phyloP scores from a whole-genome alignment of 2,329 filamentous ascomycete genomes.

The Pezicula rhizophila region DNA sequence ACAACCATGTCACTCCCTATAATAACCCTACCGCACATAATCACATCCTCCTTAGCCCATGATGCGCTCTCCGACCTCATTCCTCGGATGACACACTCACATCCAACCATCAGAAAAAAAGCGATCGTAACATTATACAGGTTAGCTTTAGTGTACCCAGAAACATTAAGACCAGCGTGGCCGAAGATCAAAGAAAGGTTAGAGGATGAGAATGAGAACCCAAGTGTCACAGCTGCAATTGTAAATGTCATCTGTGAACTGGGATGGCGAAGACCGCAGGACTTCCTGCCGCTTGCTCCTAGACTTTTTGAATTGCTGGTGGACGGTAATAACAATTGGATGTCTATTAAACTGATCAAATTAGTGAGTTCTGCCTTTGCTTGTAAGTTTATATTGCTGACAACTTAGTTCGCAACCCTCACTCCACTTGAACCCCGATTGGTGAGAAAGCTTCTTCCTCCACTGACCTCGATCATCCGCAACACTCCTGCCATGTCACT shows the following conservation, averaged over 20 bases:
- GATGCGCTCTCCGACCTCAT: slow-evolving; percentile 83
- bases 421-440: slow-evolving; percentile 89
- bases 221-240: slow-evolving; percentile 90
- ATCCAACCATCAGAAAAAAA: slow-evolving; percentile 86
- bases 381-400: slow-evolving; percentile 58
- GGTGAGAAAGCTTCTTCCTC: slow-evolving; percentile 84
- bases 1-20: slow-evolving; percentile 82
- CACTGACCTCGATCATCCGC: slow-evolving; percentile 85
- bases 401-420: slow-evolving; percentile 76
- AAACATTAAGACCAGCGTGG: slow-evolving; percentile 88
- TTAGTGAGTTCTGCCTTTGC: slow-evolving; percentile 51
- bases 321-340: slow-evolving; percentile 95
- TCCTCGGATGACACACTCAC: slow-evolving; percentile 79
- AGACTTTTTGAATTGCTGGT: slow-evolving; percentile 88
- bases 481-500: slow-evolving; percentile 98
- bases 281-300: slow-evolving; percentile 88
- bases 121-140: slow-evolving; percentile 91
- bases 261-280: slow-evolving; percentile 86
- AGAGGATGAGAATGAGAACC: slow-evolving; percentile 83
- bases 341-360: slow-evolving; percentile 99
- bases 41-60: slow-evolving; percentile 85
- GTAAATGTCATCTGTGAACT: slow-evolving; percentile 96
- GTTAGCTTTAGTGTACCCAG: slow-evolving; percentile 90
- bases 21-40: slow-evolving; percentile 85
- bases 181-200: slow-evolving; percentile 94